phyloP scores from a whole-genome alignment of 129 eudicot species.

The Logfia minima region DNA sequence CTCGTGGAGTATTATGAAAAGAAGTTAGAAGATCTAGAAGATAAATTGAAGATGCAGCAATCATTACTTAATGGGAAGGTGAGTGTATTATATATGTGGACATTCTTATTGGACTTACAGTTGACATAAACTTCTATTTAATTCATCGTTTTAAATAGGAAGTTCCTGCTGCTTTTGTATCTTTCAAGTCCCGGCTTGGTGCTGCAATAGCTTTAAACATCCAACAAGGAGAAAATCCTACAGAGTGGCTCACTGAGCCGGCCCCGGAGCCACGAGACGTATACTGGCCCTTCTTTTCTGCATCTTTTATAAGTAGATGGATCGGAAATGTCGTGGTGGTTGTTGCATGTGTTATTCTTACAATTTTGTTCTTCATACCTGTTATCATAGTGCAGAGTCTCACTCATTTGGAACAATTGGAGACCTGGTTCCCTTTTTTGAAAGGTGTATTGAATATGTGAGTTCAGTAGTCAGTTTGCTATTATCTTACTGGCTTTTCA shows the following conservation, averaged over 20 bases:
- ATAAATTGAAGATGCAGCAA: conserved; percentile 49
- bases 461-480: conserved; percentile 29
- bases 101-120: conserved; percentile 1
- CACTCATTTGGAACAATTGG: conserved; percentile 72
- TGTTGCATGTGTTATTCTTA: conserved; percentile 46
- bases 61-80: conserved; percentile 60
- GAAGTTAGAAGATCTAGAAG: conserved; percentile 64
- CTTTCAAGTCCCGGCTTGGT: conserved; percentile 78
- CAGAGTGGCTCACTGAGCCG: conserved; percentile 78
- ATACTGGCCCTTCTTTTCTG: conserved; percentile 84
- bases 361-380: conserved; percentile 70
- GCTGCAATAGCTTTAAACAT: conserved; percentile 60
- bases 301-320: conserved; percentile 68
- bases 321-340: conserved; percentile 54
- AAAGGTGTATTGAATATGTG: conserved; percentile 56
- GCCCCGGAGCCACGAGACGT: conserved; percentile 90
- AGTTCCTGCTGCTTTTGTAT: conserved; percentile 85
- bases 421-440: conserved; percentile 73
- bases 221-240: conserved; percentile 80
- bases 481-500: neutral
- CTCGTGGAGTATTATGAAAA: conserved; percentile 59
- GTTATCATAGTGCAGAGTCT: conserved; percentile 83
- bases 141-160: conserved; percentile 47
- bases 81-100: conserved; percentile 18
- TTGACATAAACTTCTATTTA: conserved; percentile 16